Percentiles rank a stretch among this genome's conserved stretches.
Evolutionary conservation across 2,329 filamentous ascomycete genomes (phyloP).

Genomic region (Teratosphaeria pseudoeucalypti): DNA sequence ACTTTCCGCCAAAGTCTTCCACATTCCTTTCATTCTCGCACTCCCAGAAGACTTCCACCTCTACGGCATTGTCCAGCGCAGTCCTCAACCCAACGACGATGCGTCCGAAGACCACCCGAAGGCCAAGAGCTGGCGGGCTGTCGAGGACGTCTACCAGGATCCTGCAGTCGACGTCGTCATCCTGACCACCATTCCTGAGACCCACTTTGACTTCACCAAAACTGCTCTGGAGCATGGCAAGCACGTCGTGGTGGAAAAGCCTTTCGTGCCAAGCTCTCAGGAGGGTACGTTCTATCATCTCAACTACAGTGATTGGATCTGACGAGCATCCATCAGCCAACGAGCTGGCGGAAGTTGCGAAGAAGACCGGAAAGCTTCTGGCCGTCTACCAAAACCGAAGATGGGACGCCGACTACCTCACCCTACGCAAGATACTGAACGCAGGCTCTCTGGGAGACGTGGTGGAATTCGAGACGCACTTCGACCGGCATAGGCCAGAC

Average conservation of each 20-base stretch:
- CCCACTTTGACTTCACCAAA: slow-evolving; percentile 57
- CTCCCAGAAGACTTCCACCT: slow-evolving; percentile 53
- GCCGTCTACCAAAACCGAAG: slow-evolving; percentile 52
- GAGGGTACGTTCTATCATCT: slow-evolving; percentile 42
- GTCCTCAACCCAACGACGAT: slow-evolving; percentile 53
- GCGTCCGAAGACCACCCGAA: slow-evolving; percentile 58
- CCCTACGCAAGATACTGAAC: slow-evolving; percentile 52
- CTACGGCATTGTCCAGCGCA: slow-evolving; percentile 66
- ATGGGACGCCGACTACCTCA: slow-evolving; percentile 69
- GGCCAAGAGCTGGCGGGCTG: slow-evolving; percentile 53
- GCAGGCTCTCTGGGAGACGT: slow-evolving; percentile 57
- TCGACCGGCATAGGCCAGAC: slow-evolving; percentile 60
- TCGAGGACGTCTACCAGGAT: slow-evolving; percentile 56
- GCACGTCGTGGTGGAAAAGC: slow-evolving; percentile 74
- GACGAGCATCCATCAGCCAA: slow-evolving; percentile 20
- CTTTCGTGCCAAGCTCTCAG: slow-evolving; percentile 61
- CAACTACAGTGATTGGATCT: neutral
- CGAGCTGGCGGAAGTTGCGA: slow-evolving; percentile 40
- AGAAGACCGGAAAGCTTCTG: slow-evolving; percentile 29
- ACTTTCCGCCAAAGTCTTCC: slow-evolving; percentile 65
- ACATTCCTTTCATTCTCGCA: slow-evolving; percentile 65
- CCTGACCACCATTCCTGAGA: slow-evolving; percentile 60
- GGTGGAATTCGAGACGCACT: slow-evolving; percentile 69
- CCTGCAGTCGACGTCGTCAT: slow-evolving; percentile 57
- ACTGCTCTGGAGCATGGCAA: slow-evolving; percentile 59